Evolutionary conservation across 192 early-diverging fungal genomes (phyloP), one percentile per base, ranked within the genome.

Genomic region (Mortierella hygrophila): DNA sequence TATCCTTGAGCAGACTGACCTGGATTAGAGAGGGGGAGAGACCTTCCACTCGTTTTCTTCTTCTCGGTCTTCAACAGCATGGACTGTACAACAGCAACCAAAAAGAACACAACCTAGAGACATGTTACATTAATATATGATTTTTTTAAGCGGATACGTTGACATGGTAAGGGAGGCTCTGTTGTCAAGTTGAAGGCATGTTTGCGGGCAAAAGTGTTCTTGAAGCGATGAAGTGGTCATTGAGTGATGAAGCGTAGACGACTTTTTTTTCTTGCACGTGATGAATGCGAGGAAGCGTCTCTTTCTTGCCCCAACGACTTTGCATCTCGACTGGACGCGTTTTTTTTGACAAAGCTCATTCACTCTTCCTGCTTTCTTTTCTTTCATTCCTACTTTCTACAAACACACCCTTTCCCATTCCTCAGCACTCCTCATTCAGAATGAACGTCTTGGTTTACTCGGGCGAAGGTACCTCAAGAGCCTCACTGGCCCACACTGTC

Each of bases 381-480:
- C 26, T 37, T 26, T 77, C 46, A 35, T 77, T 65, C 76, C 32
- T 54, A 55, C 54, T 40, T 75, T 32, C 26, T 41, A 20, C n/a
- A 26, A 41, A 29, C 40, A 26, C 38, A 40, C 52, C 32, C 26
- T n/a, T 37, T 37, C 15, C 49, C 32, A 16, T 74, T 55, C 32
- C 11, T 46, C 10, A 11, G 10, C 42, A 71, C 26, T 47, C 20
- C 6, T 29, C 37, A n/a, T 46, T 80, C 55, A 49, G n/a, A 37
- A 93, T 97, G 95, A 97, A 97, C 77, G 91, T 97, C 40, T 91
- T 97, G 10, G 89, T 97, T 32, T 97, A 97, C 88, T 91, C 90
- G 70, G 97, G 96, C 5, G 92, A 94, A n/a, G 97, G 97, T 23
- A 93, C 94, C 6, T 89, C 95, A 2, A 80, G 80, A 8, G 88